These are phyloP conservation scores for Cymbopogon flexuosus DNA, from an alignment of 202 grass and related monocot species.

Conservation along the genomic window DNA sequence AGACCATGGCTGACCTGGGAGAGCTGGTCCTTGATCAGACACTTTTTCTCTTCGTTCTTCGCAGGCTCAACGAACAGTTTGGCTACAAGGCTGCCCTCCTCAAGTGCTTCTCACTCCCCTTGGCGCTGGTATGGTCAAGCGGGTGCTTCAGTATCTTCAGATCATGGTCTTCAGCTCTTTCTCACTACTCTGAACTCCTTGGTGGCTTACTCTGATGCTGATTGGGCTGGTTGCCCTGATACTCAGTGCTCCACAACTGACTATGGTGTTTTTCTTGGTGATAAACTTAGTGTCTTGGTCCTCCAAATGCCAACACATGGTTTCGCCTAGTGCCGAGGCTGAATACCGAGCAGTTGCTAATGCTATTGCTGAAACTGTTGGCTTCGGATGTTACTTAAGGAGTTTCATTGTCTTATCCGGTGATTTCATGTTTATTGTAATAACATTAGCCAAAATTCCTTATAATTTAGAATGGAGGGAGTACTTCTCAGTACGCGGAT, in stretches of 20 bases:
- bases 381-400: too few relatives aligned
- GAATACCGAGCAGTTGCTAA: neutral
- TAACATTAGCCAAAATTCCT: neutral
- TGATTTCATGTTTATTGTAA: neutral
- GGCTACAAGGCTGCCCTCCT: neutral
- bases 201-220: too few relatives aligned
- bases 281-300: neutral
- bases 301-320: neutral
- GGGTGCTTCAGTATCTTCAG: neutral
- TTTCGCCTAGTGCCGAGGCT: neutral
- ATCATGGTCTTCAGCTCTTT: neutral
- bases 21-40: neutral
- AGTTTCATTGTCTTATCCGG: too few relatives aligned
- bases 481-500: neutral
- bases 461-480: neutral
- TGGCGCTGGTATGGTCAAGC: neutral
- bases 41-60: neutral
- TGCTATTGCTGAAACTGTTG: too few relatives aligned
- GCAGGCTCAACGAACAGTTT: neutral
- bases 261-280: neutral
- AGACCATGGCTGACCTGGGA: too few relatives aligned
- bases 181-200: neutral
- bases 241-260: neutral
- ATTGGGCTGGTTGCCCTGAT: neutral
- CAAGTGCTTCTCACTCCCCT: neutral